These are phyloP conservation scores for Inosperma sp. DNA, from an alignment of 768 basidiomycete genomes.

Conservation along the genomic window DNA sequence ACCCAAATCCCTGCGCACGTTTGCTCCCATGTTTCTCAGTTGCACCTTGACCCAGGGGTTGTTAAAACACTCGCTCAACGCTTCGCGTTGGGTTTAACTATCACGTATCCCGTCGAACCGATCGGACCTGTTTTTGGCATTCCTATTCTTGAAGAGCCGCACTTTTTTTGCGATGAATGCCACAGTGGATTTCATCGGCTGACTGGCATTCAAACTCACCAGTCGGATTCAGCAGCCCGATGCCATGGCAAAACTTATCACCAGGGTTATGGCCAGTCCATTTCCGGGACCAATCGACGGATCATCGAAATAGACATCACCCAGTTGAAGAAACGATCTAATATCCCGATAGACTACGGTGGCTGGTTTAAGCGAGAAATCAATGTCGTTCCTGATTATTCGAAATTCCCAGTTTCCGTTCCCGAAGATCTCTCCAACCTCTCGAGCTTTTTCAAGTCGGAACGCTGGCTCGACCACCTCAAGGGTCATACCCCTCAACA, in stretches of 20 bases:
- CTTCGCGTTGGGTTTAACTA: background rate
- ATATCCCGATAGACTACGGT: background rate
- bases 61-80: background rate
- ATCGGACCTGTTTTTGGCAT: conserved; percentile 10
- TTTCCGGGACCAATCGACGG: background rate
- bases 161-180: conserved; percentile 2
- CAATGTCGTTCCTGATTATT: background rate
- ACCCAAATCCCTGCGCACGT: background rate
- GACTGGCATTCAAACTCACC: background rate
- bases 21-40: background rate
- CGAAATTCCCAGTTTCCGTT: background rate
- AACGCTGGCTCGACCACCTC: conserved; percentile 6
- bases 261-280: background rate
- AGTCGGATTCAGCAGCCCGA: background rate
- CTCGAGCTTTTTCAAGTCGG: conserved; percentile 3
- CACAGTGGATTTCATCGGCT: background rate
- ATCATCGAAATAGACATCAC: conserved; percentile 5
- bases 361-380: background rate
- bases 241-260: background rate
- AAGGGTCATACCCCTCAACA: background rate
- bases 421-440: conserved; percentile 9
- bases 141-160: background rate
- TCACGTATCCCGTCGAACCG: background rate
- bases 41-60: background rate
- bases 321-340: background rate